Percentiles rank a stretch among this genome's conserved stretches.
These are phyloP conservation scores for Dissoconium aciculare DNA, from an alignment of 2,329 filamentous ascomycete genomes.

Conservation along the genomic window DNA sequence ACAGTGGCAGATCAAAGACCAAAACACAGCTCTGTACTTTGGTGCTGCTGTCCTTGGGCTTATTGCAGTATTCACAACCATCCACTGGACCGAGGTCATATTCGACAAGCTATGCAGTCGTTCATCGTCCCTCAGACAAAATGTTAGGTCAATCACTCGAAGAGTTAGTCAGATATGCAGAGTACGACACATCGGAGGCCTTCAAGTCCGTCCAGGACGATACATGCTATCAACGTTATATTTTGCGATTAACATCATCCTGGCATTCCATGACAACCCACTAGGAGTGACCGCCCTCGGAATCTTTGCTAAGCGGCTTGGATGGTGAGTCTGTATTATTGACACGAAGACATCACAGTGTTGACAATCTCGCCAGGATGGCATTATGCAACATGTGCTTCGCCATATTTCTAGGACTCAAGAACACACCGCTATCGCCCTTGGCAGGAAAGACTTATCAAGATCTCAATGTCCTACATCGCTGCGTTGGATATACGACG, in stretches of 20 bases:
- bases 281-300: conserved; percentile 6
- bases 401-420: conserved; percentile 14
- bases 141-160: conserved; percentile 1
- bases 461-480: conserved; percentile 15
- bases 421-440: conserved; percentile 16
- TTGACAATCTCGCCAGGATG: conserved; percentile 8
- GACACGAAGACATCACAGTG: neutral
- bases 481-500: conserved; percentile 14
- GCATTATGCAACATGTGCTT: conserved; percentile 15
- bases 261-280: conserved; percentile 11
- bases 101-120: conserved; percentile 4
- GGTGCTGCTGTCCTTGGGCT: conserved; percentile 7
- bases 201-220: conserved; percentile 5
- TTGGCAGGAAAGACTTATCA: conserved; percentile 15
- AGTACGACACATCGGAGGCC: conserved; percentile 1
- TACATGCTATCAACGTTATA: conserved; percentile 6
- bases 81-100: conserved; percentile 7
- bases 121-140: conserved; percentile 1
- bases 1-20: conserved; percentile 9
- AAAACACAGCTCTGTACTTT: conserved; percentile 11
- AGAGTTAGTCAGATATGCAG: conserved; percentile 1
- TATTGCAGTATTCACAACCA: conserved; percentile 8
- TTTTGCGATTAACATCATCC: conserved; percentile 9
- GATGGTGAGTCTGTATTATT: conserved; percentile 9
- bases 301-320: conserved; percentile 15